Conservation (phyloP, 2,329 filamentous ascomycete genomes). For the Cordyceps pruinosa region DNA sequence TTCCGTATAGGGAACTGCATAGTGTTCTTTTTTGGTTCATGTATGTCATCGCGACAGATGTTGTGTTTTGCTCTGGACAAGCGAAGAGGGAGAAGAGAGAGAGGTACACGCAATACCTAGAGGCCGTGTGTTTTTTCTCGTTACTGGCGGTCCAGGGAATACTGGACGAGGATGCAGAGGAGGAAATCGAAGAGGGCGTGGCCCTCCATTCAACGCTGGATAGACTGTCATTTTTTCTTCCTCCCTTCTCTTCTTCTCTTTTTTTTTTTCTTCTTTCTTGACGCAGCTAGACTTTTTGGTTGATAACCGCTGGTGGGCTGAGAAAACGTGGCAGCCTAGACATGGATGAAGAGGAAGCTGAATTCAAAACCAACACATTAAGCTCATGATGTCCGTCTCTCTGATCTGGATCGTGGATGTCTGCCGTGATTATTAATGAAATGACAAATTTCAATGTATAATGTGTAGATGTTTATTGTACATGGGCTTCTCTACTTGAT, state of each 20-base stretch:
- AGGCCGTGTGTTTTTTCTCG: neutral
- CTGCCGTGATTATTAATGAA: too few species aligned
- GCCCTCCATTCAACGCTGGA: neutral
- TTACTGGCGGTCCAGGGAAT: neutral
- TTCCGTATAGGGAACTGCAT: neutral
- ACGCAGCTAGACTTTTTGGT: conserved; percentile 16
- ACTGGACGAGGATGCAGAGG: neutral
- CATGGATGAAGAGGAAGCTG: conserved; percentile 1
- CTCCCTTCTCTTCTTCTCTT: conserved; percentile 4
- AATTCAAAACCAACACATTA: neutral
- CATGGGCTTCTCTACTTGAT: conserved; percentile 3
- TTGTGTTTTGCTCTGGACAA: neutral
- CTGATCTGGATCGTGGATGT: too few species aligned
- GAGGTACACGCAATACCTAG: neutral
- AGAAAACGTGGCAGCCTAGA: neutral
- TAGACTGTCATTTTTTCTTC: conserved; percentile 9
- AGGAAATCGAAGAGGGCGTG: neutral
- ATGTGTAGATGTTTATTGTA: conserved; percentile 1
- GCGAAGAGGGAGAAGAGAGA: neutral
- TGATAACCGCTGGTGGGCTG: conserved; percentile 12
- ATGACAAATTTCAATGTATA: neutral
- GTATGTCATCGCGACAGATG: neutral
- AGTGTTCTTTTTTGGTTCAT: conserved; percentile 10
- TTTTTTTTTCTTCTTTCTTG: conserved; percentile 12
- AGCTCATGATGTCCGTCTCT: too few species aligned